Conservation (phyloP, 2,329 filamentous ascomycete genomes). For the Colletotrichum endophyticum region DNA sequence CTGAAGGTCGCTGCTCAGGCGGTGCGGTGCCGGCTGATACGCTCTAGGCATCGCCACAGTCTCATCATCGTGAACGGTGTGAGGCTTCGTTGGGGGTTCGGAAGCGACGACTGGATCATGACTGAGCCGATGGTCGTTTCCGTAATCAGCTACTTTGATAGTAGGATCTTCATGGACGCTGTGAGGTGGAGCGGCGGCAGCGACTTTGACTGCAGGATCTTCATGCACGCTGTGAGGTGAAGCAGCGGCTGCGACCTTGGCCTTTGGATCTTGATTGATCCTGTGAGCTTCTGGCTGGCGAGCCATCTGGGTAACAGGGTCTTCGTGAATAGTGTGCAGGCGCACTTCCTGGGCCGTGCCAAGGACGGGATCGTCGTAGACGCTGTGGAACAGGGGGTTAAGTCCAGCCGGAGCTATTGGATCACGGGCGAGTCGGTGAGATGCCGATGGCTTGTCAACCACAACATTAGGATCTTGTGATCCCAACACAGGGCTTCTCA, state of each 20-base stretch:
- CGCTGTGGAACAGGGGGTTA: not conserved
- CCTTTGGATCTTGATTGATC: not conserved
- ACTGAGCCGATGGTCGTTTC: constrained; percentile 3
- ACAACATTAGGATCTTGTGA: not conserved
- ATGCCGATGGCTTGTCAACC: not conserved
- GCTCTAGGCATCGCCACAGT: not conserved
- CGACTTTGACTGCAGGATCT: not conserved
- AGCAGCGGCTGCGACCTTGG: not conserved
- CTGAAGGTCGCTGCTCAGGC: not conserved
- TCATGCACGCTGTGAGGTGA: not conserved
- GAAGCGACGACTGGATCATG: not conserved
- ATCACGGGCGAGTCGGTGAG: constrained; percentile 9
- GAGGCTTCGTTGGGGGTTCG: not conserved
- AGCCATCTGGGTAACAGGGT: not conserved
- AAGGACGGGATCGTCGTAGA: constrained; percentile 3
- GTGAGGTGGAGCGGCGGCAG: not conserved
- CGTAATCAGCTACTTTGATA: not conserved
- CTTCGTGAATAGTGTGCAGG: not conserved
- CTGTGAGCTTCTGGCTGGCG: not conserved
- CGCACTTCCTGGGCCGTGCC: constrained; percentile 3
- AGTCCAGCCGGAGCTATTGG: not conserved
- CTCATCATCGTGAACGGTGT: not conserved
- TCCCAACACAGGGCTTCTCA: not conserved
- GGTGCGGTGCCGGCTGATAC: not conserved
- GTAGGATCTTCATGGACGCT: not conserved